Percentiles rank a stretch among this genome's conserved stretches.
These are phyloP conservation scores for Sapria himalayana DNA, from an alignment of 345 rosid species.

Conservation along the genomic window DNA sequence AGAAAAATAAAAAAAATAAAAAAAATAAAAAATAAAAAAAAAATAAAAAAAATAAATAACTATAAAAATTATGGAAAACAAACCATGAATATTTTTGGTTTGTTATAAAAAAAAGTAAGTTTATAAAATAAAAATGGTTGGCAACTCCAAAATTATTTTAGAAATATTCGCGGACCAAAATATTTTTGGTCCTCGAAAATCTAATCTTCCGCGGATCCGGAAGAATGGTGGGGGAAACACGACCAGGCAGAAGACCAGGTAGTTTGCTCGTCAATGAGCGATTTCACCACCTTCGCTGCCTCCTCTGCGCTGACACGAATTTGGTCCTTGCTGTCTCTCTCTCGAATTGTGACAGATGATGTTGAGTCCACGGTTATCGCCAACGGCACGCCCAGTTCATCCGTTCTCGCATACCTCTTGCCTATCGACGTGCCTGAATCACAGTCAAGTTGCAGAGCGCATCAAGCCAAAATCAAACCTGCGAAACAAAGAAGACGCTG, in stretches of 20 bases:
- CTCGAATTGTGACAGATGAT: constrained; percentile 60
- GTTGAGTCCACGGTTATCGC: constrained; percentile 70
- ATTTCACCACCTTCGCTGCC: constrained; percentile 46
- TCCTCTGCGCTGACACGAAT: constrained; percentile 44
- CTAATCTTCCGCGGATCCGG: constrained; percentile 30
- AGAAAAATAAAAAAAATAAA: too few species aligned
- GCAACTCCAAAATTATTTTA: too few species aligned
- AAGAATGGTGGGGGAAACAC: constrained; percentile 41
- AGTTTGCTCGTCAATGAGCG: constrained; percentile 39
- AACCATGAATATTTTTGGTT: too few species aligned
- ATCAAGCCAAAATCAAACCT: neutral
- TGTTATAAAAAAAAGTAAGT: too few species aligned
- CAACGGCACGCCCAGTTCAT: constrained; percentile 91
- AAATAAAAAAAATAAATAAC: too few species aligned
- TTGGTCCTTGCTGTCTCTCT: constrained; percentile 89
- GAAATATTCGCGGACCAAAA: neutral
- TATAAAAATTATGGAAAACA: too few species aligned
- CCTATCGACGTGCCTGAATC: constrained; percentile 73
- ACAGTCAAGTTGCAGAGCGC: neutral
- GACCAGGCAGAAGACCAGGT: constrained; percentile 73
- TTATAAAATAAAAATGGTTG: too few species aligned
- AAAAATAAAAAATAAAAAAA: too few species aligned
- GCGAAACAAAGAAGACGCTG: too few species aligned
- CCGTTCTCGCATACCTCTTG: constrained; percentile 81
- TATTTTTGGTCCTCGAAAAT: neutral